phyloP scores from a whole-genome alignment of 2,329 filamentous ascomycete species.

The Arthrobotrys iridis region DNA sequence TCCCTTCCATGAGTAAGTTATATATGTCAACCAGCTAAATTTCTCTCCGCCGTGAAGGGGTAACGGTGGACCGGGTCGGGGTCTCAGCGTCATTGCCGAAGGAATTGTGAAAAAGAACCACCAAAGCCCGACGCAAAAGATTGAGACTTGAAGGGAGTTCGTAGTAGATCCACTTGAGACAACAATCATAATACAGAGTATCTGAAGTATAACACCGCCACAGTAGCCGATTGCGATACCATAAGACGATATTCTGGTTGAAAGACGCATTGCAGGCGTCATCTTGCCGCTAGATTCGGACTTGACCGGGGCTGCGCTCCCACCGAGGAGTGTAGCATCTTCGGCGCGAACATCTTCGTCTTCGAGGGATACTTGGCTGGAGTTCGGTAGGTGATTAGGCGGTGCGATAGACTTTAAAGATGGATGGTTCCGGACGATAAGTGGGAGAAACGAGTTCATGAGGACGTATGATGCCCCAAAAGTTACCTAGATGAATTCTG shows the following conservation, averaged over 20 bases:
- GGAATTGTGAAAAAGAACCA: slow-evolving; percentile 93
- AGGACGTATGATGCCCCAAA: slow-evolving; percentile 96
- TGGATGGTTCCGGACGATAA: slow-evolving; percentile 88
- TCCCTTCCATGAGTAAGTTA: slow-evolving; percentile 84
- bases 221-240: slow-evolving; percentile 95
- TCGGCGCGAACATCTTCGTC: slow-evolving; percentile 48
- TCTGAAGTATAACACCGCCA: slow-evolving; percentile 82
- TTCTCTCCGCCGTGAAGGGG: slow-evolving; percentile 59
- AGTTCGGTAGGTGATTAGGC: slow-evolving; percentile 42
- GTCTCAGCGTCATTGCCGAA: slow-evolving; percentile 83
- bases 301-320: slow-evolving; percentile 20
- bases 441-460: slow-evolving; percentile 90
- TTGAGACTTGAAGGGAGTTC: slow-evolving; percentile 84
- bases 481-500: slow-evolving; percentile 63
- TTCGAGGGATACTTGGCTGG: slow-evolving; percentile 19
- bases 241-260: slow-evolving; percentile 88
- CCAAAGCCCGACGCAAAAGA: slow-evolving; percentile 89
- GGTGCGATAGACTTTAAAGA: slow-evolving; percentile 59
- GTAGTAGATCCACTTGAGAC: slow-evolving; percentile 82
- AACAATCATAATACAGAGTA: slow-evolving; percentile 74
- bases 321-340: slow-evolving; percentile 51
- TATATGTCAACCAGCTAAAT: slow-evolving; percentile 74
- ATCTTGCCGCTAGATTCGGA: slow-evolving; percentile 36
- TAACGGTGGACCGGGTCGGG: slow-evolving; percentile 86
- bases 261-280: slow-evolving; percentile 71